Evolutionary conservation across 164 flowering plant genomes (phyloP), one percentile per base, ranked within the genome.

Genomic region (Saururus chinensis): DNA sequence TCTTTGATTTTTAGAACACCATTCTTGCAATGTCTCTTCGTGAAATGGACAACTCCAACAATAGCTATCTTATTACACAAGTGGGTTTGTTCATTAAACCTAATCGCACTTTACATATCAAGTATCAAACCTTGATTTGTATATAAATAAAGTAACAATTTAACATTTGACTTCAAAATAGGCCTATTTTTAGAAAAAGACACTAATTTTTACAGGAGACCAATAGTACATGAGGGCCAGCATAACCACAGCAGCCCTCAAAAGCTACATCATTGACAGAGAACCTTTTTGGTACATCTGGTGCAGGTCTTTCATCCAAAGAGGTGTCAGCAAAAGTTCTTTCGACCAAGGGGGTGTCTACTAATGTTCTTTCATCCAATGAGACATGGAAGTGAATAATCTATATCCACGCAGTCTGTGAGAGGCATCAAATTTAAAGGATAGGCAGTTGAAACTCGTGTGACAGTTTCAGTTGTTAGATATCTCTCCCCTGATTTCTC

Each of bases 201-300:
- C n/a, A n/a, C n/a, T n/a, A n/a, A n/a, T n/a, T n/a, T n/a, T n/a
- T 65, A 53, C 76, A 79, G 71, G 83, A 58, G 60, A 79, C 54
- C 49, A 77, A 80, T 59, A 90, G 76, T 68, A 85, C 83, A 66
- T 83, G 76, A 62, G 82, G 83, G 40, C 61, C 79, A 37, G 70
- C 71, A 61, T 24, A 51, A 60, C 69, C 75, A 62, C 74, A 72
- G 75, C 70, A 66, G 48, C 70, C 75, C 65, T 77, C 81, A 60
- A 73, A 58, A 13, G 24, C 53, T 30, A 62, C 26, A 53, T n/a
- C n/a, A n/a, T n/a, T n/a, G n/a, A n/a, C n/a, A n/a, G n/a, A n/a
- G n/a, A n/a, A n/a, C n/a, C n/a, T 53, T 45, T 74, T 71, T 14
- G 71, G 63, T 65, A 77, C 58, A 57, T 68, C 73, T 14, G 65